Conservation (phyloP, 2,329 filamentous ascomycete species). For the Pseudopithomyces maydicus region DNA sequence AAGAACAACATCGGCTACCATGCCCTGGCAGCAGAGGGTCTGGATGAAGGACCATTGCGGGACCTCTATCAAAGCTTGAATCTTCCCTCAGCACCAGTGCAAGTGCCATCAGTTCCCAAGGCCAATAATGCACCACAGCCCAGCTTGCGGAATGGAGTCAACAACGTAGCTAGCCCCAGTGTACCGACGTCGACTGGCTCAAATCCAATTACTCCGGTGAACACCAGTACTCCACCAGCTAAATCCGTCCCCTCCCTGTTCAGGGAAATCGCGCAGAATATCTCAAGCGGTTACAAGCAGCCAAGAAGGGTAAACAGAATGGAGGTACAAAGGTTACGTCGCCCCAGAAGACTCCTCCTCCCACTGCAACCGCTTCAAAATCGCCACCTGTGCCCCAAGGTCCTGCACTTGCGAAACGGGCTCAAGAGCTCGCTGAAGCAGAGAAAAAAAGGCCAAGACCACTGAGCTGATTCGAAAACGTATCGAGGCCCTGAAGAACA, state of each 20-base stretch:
- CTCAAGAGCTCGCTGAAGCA: conserved; percentile 35
- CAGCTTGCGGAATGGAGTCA: conserved; percentile 5
- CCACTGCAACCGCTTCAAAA: conserved; percentile 12
- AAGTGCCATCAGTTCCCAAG: conserved; percentile 25
- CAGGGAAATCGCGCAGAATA: conserved; percentile 72
- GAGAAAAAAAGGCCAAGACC: conserved; percentile 64
- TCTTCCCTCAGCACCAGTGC: conserved; percentile 33
- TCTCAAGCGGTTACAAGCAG: conserved; percentile 76
- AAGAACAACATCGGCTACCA: conserved; percentile 72
- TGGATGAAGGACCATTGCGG: conserved; percentile 33
- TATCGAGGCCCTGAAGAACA: conserved; percentile 65
- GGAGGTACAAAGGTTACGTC: conserved; percentile 25
- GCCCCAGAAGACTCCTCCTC: conserved; percentile 26
- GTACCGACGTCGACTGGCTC: conserved; percentile 4
- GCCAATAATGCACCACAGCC: conserved; percentile 9
- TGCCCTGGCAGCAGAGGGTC: conserved; percentile 57
- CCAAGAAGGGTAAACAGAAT: conserved; percentile 64
- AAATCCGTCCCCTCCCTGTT: conserved; percentile 45
- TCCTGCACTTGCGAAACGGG: conserved; percentile 16
- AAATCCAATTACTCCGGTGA: conserved; percentile 24
- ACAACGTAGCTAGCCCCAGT: conserved; percentile 10
- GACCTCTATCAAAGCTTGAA: conserved; percentile 34
- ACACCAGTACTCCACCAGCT: conserved; percentile 26
- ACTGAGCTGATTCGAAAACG: conserved; percentile 80
- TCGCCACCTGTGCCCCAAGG: conserved; percentile 19